Percentiles rank a stretch among this genome's conserved stretches.
These are phyloP conservation scores for Cenchrus purpureus DNA, from an alignment of 176 grass and related monocot species.

Conservation along the genomic window DNA sequence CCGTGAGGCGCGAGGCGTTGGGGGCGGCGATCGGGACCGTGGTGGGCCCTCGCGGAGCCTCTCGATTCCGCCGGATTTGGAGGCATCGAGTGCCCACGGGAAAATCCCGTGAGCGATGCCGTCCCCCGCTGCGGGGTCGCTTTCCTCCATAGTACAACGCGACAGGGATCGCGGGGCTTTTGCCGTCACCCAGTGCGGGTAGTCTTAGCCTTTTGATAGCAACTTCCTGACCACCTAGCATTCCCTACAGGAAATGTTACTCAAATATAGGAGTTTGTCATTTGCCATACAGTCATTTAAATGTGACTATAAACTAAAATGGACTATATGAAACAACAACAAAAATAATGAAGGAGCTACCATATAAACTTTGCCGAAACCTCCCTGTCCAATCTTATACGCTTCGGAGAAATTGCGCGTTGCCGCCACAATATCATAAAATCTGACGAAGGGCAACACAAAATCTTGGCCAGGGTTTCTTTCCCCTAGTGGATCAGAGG, in stretches of 20 bases:
- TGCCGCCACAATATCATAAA: slow-evolving; percentile 11
- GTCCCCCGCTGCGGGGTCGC: too few species aligned
- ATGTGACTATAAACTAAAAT: not conserved
- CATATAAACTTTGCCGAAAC: slow-evolving; percentile 49
- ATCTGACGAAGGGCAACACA: slow-evolving; percentile 14
- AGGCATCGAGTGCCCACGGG: too few species aligned
- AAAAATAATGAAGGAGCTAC: slow-evolving; percentile 9
- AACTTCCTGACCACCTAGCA: slow-evolving; percentile 3
- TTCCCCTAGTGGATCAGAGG: not conserved
- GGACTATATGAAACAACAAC: not conserved
- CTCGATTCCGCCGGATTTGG: too few species aligned
- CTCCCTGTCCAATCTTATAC: slow-evolving; percentile 40
- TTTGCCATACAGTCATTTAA: not conserved
- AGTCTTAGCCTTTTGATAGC: not conserved
- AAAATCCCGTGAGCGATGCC: too few species aligned
- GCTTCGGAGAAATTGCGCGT: slow-evolving; percentile 39
- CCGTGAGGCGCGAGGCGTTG: too few species aligned
- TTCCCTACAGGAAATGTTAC: not conserved
- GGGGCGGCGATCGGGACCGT: too few species aligned
- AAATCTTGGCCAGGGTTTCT: not conserved
- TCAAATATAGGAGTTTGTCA: not conserved
- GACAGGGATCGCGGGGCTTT: too few species aligned
- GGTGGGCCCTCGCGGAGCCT: too few species aligned
- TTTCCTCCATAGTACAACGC: too few species aligned
- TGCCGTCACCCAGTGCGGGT: too few species aligned